These are phyloP conservation scores for Citropsis articulata DNA, from an alignment of 345 rosid species.

Conservation along the genomic window DNA sequence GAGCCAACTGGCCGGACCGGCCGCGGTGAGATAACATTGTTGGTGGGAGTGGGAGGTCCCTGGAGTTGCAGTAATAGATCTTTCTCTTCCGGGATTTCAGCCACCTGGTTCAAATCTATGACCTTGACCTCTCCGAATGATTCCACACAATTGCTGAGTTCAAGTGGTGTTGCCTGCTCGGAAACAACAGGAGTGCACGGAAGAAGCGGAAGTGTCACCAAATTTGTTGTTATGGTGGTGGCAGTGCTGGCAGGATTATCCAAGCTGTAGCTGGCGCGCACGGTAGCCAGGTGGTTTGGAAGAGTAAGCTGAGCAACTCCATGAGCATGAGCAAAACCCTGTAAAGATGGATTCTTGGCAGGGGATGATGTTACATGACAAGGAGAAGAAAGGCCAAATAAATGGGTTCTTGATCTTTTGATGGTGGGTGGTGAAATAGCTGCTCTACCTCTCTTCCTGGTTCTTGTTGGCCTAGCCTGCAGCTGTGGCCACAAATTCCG, in stretches of 20 bases:
- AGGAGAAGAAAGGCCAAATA: slow-evolving; percentile 28
- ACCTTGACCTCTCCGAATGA: slow-evolving; percentile 17
- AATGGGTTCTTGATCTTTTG: slow-evolving; percentile 45
- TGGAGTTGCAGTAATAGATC: slow-evolving; percentile 63
- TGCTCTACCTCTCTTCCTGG: slow-evolving; percentile 81
- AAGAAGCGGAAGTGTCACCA: slow-evolving; percentile 80
- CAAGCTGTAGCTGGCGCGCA: slow-evolving; percentile 11
- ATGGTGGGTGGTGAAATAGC: slow-evolving; percentile 46
- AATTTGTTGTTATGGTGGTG: slow-evolving; percentile 33
- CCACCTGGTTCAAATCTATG: slow-evolving; percentile 60
- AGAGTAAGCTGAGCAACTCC: slow-evolving; percentile 38
- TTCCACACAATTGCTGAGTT: slow-evolving; percentile 38
- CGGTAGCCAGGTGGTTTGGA: slow-evolving; percentile 27
- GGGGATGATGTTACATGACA: slow-evolving; percentile 24
- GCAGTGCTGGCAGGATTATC: slow-evolving; percentile 21
- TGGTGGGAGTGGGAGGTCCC: slow-evolving; percentile 24
- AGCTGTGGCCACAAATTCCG: slow-evolving; percentile 83
- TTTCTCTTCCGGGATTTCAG: slow-evolving; percentile 55
- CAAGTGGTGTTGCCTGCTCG: slow-evolving; percentile 16
- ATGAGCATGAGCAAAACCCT: slow-evolving; percentile 35
- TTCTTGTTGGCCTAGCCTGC: slow-evolving; percentile 81
- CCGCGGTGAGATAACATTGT: slow-evolving; percentile 56
- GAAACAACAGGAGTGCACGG: slow-evolving; percentile 35
- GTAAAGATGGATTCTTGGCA: slow-evolving; percentile 28
- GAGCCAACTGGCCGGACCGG: slow-evolving; percentile 83